Conservation (phyloP, 129 eudicot species). For the Smallanthus sonchifolius region DNA sequence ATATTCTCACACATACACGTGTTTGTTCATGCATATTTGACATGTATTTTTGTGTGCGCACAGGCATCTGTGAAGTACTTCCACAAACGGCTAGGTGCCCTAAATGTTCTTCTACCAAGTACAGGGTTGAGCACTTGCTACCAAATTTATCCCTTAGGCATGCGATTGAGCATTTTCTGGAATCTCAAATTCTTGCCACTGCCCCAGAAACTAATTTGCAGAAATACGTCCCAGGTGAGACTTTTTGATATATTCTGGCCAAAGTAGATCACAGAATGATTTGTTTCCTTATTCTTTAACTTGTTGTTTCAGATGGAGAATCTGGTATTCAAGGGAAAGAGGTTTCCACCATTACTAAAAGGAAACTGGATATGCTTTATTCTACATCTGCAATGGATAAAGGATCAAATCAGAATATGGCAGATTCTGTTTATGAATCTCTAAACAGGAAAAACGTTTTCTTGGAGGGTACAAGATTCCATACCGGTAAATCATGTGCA, state of each 20-base stretch:
- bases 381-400: conserved; percentile 47
- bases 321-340: conserved; percentile 77
- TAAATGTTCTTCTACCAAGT: conserved; percentile 61
- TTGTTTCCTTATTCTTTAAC: background rate
- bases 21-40: conserved; percentile 1
- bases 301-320: conserved; percentile 66
- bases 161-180: conserved; percentile 80
- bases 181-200: conserved; percentile 51
- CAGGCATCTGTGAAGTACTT: conserved; percentile 72
- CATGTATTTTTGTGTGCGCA: conserved; percentile 8
- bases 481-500: conserved; percentile 20
- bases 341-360: conserved; percentile 36
- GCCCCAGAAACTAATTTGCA: conserved; percentile 50
- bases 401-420: conserved; percentile 54
- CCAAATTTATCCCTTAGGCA: conserved; percentile 86
- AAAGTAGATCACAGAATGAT: background rate
- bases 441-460: conserved; percentile 23
- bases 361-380: conserved; percentile 40
- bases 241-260: conserved; percentile 1
- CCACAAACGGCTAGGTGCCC: conserved; percentile 59
- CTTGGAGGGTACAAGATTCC: conserved; percentile 30
- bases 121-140: conserved; percentile 57
- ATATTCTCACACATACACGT: background rate
- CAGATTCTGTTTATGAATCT: conserved; percentile 37
- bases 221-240: conserved; percentile 75